Conservation (phyloP, 139 green algal species). For the Pleodorina starrii region DNA sequence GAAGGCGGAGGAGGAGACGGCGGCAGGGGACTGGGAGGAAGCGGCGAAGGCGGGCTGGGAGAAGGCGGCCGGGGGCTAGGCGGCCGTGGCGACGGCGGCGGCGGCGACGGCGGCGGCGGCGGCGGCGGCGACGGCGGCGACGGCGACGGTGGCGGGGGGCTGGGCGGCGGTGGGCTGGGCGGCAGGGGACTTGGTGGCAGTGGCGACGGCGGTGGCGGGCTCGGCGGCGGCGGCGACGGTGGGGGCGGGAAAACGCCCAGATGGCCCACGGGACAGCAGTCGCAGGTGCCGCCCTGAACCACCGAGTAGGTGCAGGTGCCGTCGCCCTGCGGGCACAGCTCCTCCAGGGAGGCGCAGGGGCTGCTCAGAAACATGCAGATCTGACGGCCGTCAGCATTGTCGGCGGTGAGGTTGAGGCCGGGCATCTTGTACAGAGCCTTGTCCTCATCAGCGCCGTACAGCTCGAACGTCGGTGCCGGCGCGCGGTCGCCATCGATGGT, state of each 20-base stretch:
- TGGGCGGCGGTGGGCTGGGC: neutral
- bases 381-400: conserved; percentile 22
- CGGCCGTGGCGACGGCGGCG: neutral
- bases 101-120: neutral
- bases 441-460: neutral
- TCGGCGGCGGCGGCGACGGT: conserved; percentile 10
- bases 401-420: conserved; percentile 45
- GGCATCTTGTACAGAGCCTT: conserved; percentile 28
- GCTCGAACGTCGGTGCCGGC: neutral
- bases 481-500: neutral
- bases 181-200: neutral
- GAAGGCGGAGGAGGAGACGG: neutral
- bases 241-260: conserved; percentile 34
- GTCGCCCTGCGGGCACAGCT: conserved; percentile 31
- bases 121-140: neutral
- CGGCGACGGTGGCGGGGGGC: neutral
- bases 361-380: conserved; percentile 46
- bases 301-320: conserved; percentile 47
- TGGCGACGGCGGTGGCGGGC: neutral
- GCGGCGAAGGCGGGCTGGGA: neutral
- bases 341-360: neutral
- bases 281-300: conserved; percentile 42
- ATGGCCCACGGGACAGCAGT: conserved; percentile 51
- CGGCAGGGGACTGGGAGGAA: neutral
- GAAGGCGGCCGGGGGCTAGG: conserved; percentile 8